These are phyloP conservation scores for Fusarium temperatum DNA, from an alignment of 2,329 filamentous ascomycete species.

Conservation along the genomic window DNA sequence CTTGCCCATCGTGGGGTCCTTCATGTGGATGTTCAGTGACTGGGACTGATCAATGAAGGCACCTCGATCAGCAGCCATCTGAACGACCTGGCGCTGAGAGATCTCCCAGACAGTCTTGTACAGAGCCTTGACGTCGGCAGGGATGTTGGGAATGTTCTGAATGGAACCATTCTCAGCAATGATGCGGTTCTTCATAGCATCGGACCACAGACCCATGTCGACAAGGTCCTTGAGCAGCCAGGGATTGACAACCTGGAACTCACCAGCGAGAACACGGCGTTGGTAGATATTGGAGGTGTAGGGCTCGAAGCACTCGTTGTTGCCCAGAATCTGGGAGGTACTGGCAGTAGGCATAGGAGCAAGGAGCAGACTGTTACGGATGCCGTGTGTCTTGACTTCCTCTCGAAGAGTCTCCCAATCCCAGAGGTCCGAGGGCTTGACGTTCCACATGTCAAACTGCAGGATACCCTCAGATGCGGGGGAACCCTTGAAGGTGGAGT, in stretches of 20 bases:
- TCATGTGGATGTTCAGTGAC: conserved; percentile 99
- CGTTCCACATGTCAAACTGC: conserved; percentile 98
- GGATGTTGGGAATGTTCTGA: conserved; percentile 97
- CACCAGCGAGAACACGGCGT: conserved; percentile 94
- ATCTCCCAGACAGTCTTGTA: conserved; percentile 99
- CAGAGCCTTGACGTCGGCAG: conserved; percentile 91
- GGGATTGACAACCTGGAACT: conserved; percentile 99
- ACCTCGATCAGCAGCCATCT: conserved; percentile 98
- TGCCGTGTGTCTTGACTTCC: conserved; percentile 89
- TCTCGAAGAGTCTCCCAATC: conserved; percentile 92
- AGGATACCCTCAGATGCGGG: conserved; percentile 95
- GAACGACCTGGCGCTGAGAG: conserved; percentile 91
- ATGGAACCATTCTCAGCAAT: conserved; percentile 96
- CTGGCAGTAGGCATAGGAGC: conserved; percentile 98
- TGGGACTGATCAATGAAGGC: conserved; percentile 99
- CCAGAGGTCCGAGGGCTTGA: conserved; percentile 93
- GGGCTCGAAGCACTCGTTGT: conserved; percentile 99
- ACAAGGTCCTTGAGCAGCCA: conserved; percentile 98
- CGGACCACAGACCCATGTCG: conserved; percentile 97
- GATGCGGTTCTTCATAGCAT: conserved; percentile 99
- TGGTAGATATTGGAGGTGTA: conserved; percentile 99
- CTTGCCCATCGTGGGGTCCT: conserved; percentile 99
- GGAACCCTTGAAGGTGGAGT: conserved; percentile 91
- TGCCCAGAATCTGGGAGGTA: conserved; percentile 96
- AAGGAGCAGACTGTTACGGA: conserved; percentile 94